A percentile compares a stretch with the other conserved stretches of the same genome.
phyloP scores from a whole-genome alignment of 2,329 filamentous ascomycete genomes.

The Cladophialophora exuberans region DNA sequence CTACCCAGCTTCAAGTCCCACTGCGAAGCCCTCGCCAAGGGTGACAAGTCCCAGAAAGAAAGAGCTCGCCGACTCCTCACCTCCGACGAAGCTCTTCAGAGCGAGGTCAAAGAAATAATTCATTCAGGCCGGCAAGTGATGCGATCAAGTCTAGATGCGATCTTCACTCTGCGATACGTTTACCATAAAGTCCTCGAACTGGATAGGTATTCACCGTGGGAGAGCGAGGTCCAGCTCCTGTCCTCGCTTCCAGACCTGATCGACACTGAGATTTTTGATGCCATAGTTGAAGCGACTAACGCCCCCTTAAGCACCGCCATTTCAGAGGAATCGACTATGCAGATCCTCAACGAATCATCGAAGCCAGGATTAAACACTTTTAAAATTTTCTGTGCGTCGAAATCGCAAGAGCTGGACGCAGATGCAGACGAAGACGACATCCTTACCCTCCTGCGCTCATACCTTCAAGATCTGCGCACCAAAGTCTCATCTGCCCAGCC shows the following conservation, averaged over 20 bases:
- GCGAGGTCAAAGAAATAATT: slow-evolving; percentile 45
- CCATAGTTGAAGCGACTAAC: slow-evolving; percentile 4
- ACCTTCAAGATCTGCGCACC: slow-evolving; percentile 5
- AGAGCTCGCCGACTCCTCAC: slow-evolving; percentile 53
- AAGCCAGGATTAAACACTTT: not conserved
- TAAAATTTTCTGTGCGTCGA: not conserved
- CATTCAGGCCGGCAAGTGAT: slow-evolving; percentile 39
- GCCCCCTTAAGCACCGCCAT: not conserved
- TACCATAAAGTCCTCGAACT: slow-evolving; percentile 11
- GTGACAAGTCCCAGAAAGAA: slow-evolving; percentile 38
- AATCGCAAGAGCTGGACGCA: not conserved
- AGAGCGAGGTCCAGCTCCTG: slow-evolving; percentile 15
- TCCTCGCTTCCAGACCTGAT: slow-evolving; percentile 14
- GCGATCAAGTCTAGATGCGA: slow-evolving; percentile 11
- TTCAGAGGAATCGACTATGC: not conserved
- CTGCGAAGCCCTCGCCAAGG: slow-evolving; percentile 42
- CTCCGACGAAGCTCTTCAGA: slow-evolving; percentile 52
- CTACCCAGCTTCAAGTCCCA: slow-evolving; percentile 57
- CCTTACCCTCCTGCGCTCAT: slow-evolving; percentile 2
- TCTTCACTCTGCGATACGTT: slow-evolving; percentile 11
- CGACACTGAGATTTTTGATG: slow-evolving; percentile 13
- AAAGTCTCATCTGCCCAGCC: slow-evolving; percentile 1
- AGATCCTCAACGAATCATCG: not conserved
- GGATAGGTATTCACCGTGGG: slow-evolving; percentile 1
- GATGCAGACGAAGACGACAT: not conserved